Conservation (phyloP, 345 rosid species). For the Raphanus sativus region DNA sequence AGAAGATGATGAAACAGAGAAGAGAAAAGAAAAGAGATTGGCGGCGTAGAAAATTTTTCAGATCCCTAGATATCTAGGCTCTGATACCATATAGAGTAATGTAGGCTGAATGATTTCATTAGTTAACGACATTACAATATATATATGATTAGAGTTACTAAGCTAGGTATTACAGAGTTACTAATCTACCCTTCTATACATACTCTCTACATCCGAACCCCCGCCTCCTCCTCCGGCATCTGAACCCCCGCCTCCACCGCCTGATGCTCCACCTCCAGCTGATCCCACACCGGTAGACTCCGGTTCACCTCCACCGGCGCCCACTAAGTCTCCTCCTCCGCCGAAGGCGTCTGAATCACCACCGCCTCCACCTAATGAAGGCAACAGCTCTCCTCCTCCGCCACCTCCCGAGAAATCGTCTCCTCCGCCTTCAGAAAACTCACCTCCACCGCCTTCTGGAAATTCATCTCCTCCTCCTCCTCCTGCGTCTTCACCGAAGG, state of each 20-base stretch:
- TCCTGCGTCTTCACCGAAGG: slow-evolving; percentile 26
- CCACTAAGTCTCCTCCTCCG: slow-evolving; percentile 32
- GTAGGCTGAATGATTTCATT: too few relatives aligned
- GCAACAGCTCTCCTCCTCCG: slow-evolving; percentile 20
- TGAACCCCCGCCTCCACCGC: slow-evolving; percentile 26
- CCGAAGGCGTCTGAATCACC: slow-evolving; percentile 16
- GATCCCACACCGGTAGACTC: slow-evolving; percentile 28
- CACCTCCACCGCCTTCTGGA: slow-evolving; percentile 13
- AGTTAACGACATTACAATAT: too few relatives aligned
- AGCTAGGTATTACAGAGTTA: too few relatives aligned
- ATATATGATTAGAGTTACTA: too few relatives aligned
- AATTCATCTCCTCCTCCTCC: neutral
- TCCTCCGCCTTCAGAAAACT: neutral
- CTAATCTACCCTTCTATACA: too few relatives aligned
- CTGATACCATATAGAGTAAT: too few relatives aligned
- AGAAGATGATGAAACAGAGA: too few relatives aligned
- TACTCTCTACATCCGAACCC: neutral
- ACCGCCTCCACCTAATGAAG: slow-evolving; percentile 26
- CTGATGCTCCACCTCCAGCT: slow-evolving; percentile 31
- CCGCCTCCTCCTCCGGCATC: neutral
- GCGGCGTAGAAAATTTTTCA: too few relatives aligned
- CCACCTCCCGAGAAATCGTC: neutral
- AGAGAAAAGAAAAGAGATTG: too few relatives aligned
- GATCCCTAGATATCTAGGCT: too few relatives aligned
- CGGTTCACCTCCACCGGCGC: slow-evolving; percentile 39